These are phyloP conservation scores for Ceratocystis cubensis DNA, from an alignment of 2,329 filamentous ascomycete species.

Conservation along the genomic window DNA sequence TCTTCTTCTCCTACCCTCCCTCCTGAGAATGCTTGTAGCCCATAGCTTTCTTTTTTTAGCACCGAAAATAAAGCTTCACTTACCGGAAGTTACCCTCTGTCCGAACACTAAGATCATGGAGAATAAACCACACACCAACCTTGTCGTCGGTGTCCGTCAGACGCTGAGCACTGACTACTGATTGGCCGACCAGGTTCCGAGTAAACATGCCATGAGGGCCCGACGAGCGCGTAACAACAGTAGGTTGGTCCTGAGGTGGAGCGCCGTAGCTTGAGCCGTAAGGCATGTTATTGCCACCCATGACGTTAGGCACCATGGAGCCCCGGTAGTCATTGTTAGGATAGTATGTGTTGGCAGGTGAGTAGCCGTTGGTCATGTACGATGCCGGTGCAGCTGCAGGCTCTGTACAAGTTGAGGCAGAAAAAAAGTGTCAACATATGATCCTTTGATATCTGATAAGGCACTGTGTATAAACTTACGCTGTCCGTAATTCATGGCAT, in stretches of 20 bases:
- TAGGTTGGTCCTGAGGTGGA: slow-evolving; percentile 23
- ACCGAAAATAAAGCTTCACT: slow-evolving; percentile 20
- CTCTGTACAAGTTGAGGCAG: neutral
- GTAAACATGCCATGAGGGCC: slow-evolving; percentile 78
- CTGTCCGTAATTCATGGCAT: slow-evolving; percentile 26
- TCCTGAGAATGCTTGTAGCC: too few relatives aligned
- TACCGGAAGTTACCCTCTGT: slow-evolving; percentile 87
- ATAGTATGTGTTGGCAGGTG: slow-evolving; percentile 24
- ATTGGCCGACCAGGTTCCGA: slow-evolving; percentile 82
- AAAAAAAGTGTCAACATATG: neutral
- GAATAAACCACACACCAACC: slow-evolving; percentile 88
- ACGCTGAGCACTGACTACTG: slow-evolving; percentile 77
- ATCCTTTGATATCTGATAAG: neutral
- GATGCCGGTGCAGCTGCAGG: slow-evolving; percentile 4
- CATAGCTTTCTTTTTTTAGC: too few relatives aligned
- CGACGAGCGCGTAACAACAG: slow-evolving; percentile 29
- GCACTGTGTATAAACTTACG: slow-evolving; percentile 24
- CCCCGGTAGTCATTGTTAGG: slow-evolving; percentile 22
- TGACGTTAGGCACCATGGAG: slow-evolving; percentile 17
- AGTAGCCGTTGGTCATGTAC: slow-evolving; percentile 28
- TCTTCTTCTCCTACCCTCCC: too few relatives aligned
- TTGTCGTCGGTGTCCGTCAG: slow-evolving; percentile 67
- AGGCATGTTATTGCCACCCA: slow-evolving; percentile 5
- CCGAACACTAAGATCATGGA: slow-evolving; percentile 87
- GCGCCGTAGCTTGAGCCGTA: slow-evolving; percentile 25